Percentiles rank a stretch among this genome's conserved stretches.
phyloP scores from a whole-genome alignment of 225 moss, liverwort and hornwort genomes.

The Polytrichum commune region DNA sequence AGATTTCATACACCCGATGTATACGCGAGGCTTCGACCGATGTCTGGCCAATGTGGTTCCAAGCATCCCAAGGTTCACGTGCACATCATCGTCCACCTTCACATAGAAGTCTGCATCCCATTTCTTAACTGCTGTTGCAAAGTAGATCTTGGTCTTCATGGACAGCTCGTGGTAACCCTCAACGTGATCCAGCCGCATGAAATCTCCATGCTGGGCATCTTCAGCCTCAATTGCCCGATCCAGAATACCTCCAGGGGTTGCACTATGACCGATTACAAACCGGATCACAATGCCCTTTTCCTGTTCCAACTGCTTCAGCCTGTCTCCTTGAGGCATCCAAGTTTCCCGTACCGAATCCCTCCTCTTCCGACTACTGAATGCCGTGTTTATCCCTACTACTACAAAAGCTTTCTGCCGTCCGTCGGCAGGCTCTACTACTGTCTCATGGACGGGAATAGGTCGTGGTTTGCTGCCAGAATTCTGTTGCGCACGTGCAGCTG shows the following conservation, averaged over 20 bases:
- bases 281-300: slow-evolving; percentile 92
- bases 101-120: slow-evolving; percentile 99
- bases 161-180: slow-evolving; percentile 98
- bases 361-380: slow-evolving; percentile 91
- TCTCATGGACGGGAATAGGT: slow-evolving; percentile 15
- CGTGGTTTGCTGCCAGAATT: slow-evolving; percentile 32
- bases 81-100: slow-evolving; percentile 98
- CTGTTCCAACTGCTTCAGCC: slow-evolving; percentile 66
- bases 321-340: slow-evolving; percentile 93
- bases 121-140: slow-evolving; percentile 74
- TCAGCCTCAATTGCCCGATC: slow-evolving; percentile 97
- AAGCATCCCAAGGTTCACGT: slow-evolving; percentile 89
- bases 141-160: slow-evolving; percentile 95
- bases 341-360: slow-evolving; percentile 89
- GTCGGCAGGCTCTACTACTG: slow-evolving; percentile 30
- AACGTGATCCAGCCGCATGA: slow-evolving; percentile 81
- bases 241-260: slow-evolving; percentile 85
- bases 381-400: slow-evolving; percentile 92
- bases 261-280: slow-evolving; percentile 97
- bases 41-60: slow-evolving; percentile 73
- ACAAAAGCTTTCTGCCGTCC: slow-evolving; percentile 79
- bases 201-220: slow-evolving; percentile 78
- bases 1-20: slow-evolving; percentile 98
- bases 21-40: slow-evolving; percentile 84
- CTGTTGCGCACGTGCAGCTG: slow-evolving; percentile 64